Conservation (phyloP, 139 green algal species). For the Tetraselmis chui region DNA sequence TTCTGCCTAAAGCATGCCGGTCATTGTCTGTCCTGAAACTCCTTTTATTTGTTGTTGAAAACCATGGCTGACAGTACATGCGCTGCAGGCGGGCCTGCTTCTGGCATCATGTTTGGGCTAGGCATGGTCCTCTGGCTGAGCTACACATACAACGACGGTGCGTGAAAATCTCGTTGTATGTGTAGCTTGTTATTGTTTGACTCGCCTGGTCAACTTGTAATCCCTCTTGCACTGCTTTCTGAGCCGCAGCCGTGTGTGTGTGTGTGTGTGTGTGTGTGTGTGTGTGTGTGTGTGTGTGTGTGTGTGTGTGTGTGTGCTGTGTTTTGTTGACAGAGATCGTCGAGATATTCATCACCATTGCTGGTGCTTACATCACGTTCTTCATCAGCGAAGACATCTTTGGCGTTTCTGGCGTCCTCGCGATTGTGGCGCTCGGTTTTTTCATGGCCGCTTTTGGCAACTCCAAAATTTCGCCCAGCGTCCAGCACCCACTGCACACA, state of each 20-base stretch:
- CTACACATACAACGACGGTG: conserved; percentile 37
- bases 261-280: too few species aligned
- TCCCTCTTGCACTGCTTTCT: too few species aligned
- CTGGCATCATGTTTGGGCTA: conserved; percentile 1
- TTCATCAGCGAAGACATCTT: conserved; percentile 46
- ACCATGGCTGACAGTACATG: too few species aligned
- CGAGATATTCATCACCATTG: conserved; percentile 52
- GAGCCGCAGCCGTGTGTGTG: too few species aligned
- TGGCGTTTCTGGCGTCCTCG: conserved; percentile 50
- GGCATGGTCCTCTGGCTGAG: conserved; percentile 6
- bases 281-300: too few species aligned
- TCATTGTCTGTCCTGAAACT: too few species aligned
- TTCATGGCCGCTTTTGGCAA: conserved; percentile 37
- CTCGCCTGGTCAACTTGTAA: too few species aligned
- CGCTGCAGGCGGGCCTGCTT: not conserved
- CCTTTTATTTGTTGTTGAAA: too few species aligned
- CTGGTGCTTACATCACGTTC: conserved; percentile 37
- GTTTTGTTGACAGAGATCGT: not conserved
- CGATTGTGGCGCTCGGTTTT: conserved; percentile 40
- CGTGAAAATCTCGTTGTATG: too few species aligned
- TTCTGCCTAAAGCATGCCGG: too few species aligned
- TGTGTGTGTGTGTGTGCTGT: not conserved
- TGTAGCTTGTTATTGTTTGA: too few species aligned
- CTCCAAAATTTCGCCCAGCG: conserved; percentile 28
- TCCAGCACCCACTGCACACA: conserved; percentile 2